Base-by-base conservation (phyloP, 176 grass and related monocot species). In the Chrysopogon serrulatus region DNA sequence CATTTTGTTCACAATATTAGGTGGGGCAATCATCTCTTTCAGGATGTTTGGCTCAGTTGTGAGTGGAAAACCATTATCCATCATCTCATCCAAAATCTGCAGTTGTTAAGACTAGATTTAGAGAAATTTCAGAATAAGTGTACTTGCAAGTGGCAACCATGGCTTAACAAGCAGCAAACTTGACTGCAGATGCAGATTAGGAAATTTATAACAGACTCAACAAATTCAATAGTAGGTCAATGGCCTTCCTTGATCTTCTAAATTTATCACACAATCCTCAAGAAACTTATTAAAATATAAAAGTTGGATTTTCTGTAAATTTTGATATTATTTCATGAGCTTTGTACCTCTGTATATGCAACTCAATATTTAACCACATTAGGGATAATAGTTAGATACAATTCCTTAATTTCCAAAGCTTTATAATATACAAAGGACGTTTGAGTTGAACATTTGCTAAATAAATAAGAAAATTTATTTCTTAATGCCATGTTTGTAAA, bases 41-140 rank as follows among this genome's bases (percentile, higher is more conserved):
- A 98, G 88, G 40, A 95, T 84, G n/a, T 93, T 98, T 78, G 89
- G 91, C 82, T 98, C 96, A 23, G 96, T 98, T n/a, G 91, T 98
- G 31, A 95, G 89, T 18, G 96, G 96, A 88, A 93, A 93, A 37
- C 96, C 93, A 31, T 98, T 93, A 87, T 98, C 96, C 93, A 95
- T 93, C 96, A 98, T 98, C 86, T 98, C 96, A 85, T 98, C 96
- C 64, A 98, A 86, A 83, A 97, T 85, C 95, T 94, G 88, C 77
- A 94, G 3, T 74, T 3, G 8, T 71, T 70, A 83, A 45, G 84
- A 78, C 36, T 62, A 68, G 32, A 23, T 35, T 86, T 76, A 74
- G 45, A 35, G 34, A 75, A 86, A 10, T 78, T 60, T 44, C 6
- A 87, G 31, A 26, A 21, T 3, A 82, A 23, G 27, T 35, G n/a